Conservation (phyloP, 2,329 filamentous ascomycete genomes). For the Aureobasidium namibiae region DNA sequence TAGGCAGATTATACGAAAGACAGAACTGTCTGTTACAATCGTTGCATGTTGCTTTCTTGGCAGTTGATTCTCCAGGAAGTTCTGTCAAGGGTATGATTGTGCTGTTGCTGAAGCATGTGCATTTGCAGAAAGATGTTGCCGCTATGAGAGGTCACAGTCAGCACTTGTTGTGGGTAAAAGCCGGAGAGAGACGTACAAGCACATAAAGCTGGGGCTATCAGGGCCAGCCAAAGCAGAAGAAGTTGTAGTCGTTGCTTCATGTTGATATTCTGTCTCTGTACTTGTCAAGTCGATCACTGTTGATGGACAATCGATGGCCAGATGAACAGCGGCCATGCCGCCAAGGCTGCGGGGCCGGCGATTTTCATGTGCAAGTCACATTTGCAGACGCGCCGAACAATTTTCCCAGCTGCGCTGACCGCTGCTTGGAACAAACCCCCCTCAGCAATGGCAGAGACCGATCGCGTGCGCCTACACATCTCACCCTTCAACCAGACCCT, state of each 20-base stretch:
- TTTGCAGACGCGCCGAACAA: neutral
- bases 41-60: constrained; percentile 45
- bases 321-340: neutral
- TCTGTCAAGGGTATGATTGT: constrained; percentile 58
- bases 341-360: neutral
- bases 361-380: constrained; percentile 1
- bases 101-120: constrained; percentile 59
- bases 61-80: constrained; percentile 17
- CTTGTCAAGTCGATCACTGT: neutral
- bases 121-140: constrained; percentile 62
- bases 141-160: constrained; percentile 28
- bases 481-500: constrained; percentile 73
- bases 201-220: constrained; percentile 5
- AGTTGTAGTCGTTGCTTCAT: constrained; percentile 8
- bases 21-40: constrained; percentile 64
- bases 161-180: neutral
- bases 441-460: constrained; percentile 12
- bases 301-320: neutral
- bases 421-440: neutral
- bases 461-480: constrained; percentile 64
- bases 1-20: constrained; percentile 52
- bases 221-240: constrained; percentile 9
- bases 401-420: neutral
- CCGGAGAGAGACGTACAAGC: constrained; percentile 23
- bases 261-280: neutral